Base-by-base conservation (phyloP, 441 rosid species). In the Gossypium laxum region DNA sequence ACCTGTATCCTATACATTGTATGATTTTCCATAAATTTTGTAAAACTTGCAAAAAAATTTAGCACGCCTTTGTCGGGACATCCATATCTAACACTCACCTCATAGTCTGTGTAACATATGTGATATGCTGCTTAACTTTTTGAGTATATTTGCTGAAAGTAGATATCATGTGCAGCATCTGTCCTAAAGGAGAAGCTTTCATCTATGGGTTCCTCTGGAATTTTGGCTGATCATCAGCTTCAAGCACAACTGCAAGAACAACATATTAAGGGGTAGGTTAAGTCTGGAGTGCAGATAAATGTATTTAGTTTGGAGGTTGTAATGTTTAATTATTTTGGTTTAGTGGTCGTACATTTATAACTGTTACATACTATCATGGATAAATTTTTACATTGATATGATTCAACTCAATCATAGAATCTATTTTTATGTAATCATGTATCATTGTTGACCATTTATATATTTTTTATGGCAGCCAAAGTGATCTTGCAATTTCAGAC, bases 221-320 rank as follows among this genome's bases (percentile, higher is more conserved):
- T 92, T 82, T 82, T 95, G 76, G 99, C 99, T 30, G 99, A 95
- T 70, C 97, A 96, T 83, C 99, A 96, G 84, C 98, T 96, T 80
- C 98, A 96, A 81, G 88, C 99, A 67, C 86, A 87, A 79, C 80
- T 96, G 79, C 97, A 91, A 70, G 98, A 96, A 86, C 88, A 92
- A 75, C 82, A 87, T 77, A 77, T 86, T 78, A 95, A 92, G 86
- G 91, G 95, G 94, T 87, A 73, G 59, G 87, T 78, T 75, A 18
- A 47, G 17, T 65, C 28, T 63, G 45, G 30, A 21, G 8, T 58
- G 41, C 43, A 26, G 43, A 70, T 70, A 14, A 6, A 21, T 11
- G 28, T 28, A 17, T 32, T 30, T 30, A 19, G 28, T 55, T 15
- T 57, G 67, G 38, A n/a, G 67, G 17, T 26, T 22, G 56, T 8